Base-by-base conservation (phyloP, 2,329 filamentous ascomycete genomes). In the Exophiala bonariae region DNA sequence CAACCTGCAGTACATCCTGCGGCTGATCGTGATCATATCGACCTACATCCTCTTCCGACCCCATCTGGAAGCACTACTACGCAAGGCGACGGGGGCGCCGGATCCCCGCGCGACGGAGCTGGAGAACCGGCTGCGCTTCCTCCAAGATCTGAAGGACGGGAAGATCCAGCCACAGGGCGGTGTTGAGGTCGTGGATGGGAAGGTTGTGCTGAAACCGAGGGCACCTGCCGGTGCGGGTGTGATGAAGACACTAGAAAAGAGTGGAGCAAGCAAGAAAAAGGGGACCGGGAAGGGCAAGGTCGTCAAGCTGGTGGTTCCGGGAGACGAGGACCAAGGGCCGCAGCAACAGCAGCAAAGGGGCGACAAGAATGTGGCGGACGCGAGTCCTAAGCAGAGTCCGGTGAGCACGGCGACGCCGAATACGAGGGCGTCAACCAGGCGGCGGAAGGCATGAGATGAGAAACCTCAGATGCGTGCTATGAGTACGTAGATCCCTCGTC, bases 131-230 rank as follows among this genome's bases (percentile, higher is more conserved):
- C 3, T 56, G 32, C 41, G 44, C 26, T 39, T 37, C 8, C 17
- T 50, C n/a, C 28, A 32, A 6, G 40, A 35, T 19, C 11, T 33
- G 16, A 23, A 34, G 40, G 40, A 43, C 4, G n/a, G 40, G 13
- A 35, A 35, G 28, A 14, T 33, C 16, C 17, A 17, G 28, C 28
- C 19, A 13, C 28, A 43, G 17, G 28, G 26, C 18, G 35, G 35
- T 20, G 35, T 37, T 17, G 16, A 37, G 35, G 18, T 37, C 18
- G 35, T 37, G 13, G 18, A 43, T 19, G 19, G 23, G 9, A 18
- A 44, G 19, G 31, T 22, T 6, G 31, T 68, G 23, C 55, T 71
- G 46, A 70, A 64, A 54, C 71, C 69, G 1, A 67, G n/a, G n/a
- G n/a, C n/a, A n/a, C n/a, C n/a, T n/a, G n/a, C n/a, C n/a, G n/a